Evolutionary conservation across 768 basidiomycete species (phyloP), one percentile per base, ranked within the genome.

Genomic region (Auriscalpium orientale): DNA sequence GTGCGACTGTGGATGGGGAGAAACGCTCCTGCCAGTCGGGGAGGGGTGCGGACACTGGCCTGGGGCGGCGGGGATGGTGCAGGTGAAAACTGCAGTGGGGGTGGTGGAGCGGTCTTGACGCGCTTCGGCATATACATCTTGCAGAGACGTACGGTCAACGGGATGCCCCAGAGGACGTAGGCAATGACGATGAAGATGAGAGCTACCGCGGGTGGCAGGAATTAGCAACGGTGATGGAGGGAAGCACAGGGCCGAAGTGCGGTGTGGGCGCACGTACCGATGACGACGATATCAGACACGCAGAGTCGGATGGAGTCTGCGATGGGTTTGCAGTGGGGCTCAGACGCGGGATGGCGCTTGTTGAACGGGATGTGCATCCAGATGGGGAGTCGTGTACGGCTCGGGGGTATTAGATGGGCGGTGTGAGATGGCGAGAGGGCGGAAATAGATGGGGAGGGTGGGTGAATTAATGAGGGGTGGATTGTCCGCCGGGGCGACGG

Each of bases 141-240:
- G 54, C 51, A 54, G 15, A 62, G 52, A 16, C 57, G 55, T 33
- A 56, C 53, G 28, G 62, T 61, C 36, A 66, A 45, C 8, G 63
- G 66, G 34, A 60, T 50, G 28, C 65, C 63, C 62, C 66, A 61
- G 4, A 68, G 44, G 37, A 65, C 28, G 47, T 59, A 63, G 33
- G 50, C 58, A 28, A 66, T 49, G 44, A 57, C 58, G 37, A 64
- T 49, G 13, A 60, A 22, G 13, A 67, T 59, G 8, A 56, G 51
- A 16, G 53, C 67, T 67, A 38, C 51, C 16, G 20, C 49, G 35
- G 35, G 28, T 49, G 21, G 53, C 44, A 44, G n/a, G 4, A 37
- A 34, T 55, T 50, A 47, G 8, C 43, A 40, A 34, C 15, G 53
- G 58, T 44, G 45, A 48, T 46, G 43, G 44, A n/a, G n/a, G n/a